Base-by-base conservation (phyloP, 768 basidiomycete species). In the Mycena floridula region DNA sequence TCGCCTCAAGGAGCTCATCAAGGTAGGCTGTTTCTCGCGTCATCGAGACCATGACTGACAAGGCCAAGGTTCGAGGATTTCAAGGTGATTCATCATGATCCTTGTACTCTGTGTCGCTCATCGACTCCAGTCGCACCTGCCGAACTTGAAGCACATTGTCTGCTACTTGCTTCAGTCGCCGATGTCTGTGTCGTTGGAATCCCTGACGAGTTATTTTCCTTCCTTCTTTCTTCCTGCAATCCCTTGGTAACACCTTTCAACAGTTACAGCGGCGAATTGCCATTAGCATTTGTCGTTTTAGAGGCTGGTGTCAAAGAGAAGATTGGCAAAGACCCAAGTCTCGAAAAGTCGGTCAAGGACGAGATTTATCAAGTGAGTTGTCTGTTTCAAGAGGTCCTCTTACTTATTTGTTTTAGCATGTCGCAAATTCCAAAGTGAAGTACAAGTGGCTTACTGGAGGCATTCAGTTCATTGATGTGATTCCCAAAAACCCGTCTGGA, bases 1-100 rank as follows among this genome's bases (percentile, higher is more conserved):
- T 58, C 77, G 86, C 21, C 58, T 86, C 44, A 89, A 87, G 73
- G 83, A 87, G 68, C 77, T 85, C 44, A 69, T 86, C 61, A 86
- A 89, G 62, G 77, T 82, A 28, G 68, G 72, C 46, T 12, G 7
- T 40, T 21, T 40, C 71, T 68, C 15, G 69, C 61, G 56, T 40
- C 21, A 36, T 27, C 7, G 62, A 67, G 52, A 46, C 30, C 23
- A 36, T 45, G 18, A 13, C 16, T 26, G n/a, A 23, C 20, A 26
- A n/a, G 13, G 25, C 18, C 9, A 5, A 32, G 26, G 48, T 40
- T 11, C 38, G 36, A 25, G 48, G 43, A 9, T 45, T 45, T 18
- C 44, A 35, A 35, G 28, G 9, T 32, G 28, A 32, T 32, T 9
- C 9, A 9, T 9, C 28, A 32, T 32, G 11, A 11, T 9, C 24